Evolutionary conservation across 2,329 filamentous ascomycete genomes (phyloP).

Genomic region (Botrytis pseudocinerea): DNA sequence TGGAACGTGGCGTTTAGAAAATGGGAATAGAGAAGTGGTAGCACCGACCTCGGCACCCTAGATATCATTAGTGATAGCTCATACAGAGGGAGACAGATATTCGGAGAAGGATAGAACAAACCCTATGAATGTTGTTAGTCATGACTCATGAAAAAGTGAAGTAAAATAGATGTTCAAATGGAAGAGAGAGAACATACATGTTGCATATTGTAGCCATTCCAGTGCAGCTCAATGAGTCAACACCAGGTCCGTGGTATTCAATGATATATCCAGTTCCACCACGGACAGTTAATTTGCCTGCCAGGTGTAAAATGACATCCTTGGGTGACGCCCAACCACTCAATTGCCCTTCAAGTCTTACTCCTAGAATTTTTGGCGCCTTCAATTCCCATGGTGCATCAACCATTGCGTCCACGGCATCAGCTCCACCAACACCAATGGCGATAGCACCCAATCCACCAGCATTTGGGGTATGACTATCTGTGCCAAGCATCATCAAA

Average conservation of each 20-base stretch:
- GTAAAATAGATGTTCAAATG: background rate
- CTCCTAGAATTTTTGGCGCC: conserved; percentile 86
- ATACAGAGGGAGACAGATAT: background rate
- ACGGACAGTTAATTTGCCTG: conserved; percentile 85
- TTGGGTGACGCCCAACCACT: conserved; percentile 93
- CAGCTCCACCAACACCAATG: conserved; percentile 94
- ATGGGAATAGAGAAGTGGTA: conserved; percentile 77
- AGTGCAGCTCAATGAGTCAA: conserved; percentile 84
- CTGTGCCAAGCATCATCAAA: conserved; percentile 97
- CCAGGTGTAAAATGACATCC: conserved; percentile 89
- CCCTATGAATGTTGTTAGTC: background rate
- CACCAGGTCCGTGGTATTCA: conserved; percentile 89
- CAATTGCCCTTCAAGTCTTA: conserved; percentile 79
- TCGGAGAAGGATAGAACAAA: background rate
- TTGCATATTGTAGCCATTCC: conserved; percentile 92
- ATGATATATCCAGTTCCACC: conserved; percentile 94
- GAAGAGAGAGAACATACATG: conserved; percentile 49
- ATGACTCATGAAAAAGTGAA: background rate
- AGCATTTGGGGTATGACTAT: conserved; percentile 97
- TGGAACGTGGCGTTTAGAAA: conserved; percentile 76
- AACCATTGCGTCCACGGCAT: conserved; percentile 94
- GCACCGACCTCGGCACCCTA: conserved; percentile 82
- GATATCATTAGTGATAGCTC: background rate
- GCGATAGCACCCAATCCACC: conserved; percentile 90
- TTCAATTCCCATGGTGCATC: conserved; percentile 97